Evolutionary conservation across 2,329 filamentous ascomycete genomes (phyloP).

Genomic region (Polytolypa hystricis): DNA sequence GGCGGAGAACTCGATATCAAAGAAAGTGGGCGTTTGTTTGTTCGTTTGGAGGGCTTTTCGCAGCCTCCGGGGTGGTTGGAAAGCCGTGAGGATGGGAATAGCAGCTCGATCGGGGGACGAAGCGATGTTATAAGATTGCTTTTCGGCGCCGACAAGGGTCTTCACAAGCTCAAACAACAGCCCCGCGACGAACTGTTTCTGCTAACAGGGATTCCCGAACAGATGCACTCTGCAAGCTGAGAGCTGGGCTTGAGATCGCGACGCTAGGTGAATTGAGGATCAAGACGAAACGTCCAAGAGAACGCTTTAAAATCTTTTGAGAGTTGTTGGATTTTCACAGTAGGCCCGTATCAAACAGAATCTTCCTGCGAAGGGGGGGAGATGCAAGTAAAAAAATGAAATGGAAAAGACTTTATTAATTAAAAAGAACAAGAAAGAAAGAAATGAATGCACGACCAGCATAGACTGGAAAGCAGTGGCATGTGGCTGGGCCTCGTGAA

Average conservation of each 20-base stretch:
- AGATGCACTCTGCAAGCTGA: slow-evolving; percentile 1
- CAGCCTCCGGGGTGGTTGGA: slow-evolving; percentile 1
- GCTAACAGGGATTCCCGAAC: slow-evolving; percentile 6
- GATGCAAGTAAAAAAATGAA: slow-evolving; percentile 4
- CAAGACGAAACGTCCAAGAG: slow-evolving; percentile 1
- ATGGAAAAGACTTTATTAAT: slow-evolving; percentile 5
- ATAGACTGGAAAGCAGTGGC: slow-evolving; percentile 4
- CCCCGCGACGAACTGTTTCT: slow-evolving; percentile 2
- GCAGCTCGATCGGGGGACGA: not conserved
- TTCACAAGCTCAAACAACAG: slow-evolving; percentile 3
- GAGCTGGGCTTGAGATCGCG: not conserved
- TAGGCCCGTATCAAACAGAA: not conserved
- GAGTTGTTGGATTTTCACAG: not conserved
- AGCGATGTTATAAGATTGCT: not conserved
- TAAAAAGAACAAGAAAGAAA: slow-evolving; percentile 2
- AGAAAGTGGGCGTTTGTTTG: not conserved
- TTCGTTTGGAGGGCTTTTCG: not conserved
- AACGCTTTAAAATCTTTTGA: not conserved
- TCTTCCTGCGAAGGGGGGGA: not conserved
- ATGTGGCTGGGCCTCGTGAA: slow-evolving; percentile 12
- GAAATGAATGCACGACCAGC: slow-evolving; percentile 3
- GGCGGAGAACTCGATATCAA: not conserved
- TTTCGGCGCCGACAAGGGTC: slow-evolving; percentile 1
- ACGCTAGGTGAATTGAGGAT: not conserved
- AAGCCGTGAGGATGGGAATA: not conserved